phyloP scores from a whole-genome alignment of 768 basidiomycete species.

The Cystofilobasidium bisporidii region DNA sequence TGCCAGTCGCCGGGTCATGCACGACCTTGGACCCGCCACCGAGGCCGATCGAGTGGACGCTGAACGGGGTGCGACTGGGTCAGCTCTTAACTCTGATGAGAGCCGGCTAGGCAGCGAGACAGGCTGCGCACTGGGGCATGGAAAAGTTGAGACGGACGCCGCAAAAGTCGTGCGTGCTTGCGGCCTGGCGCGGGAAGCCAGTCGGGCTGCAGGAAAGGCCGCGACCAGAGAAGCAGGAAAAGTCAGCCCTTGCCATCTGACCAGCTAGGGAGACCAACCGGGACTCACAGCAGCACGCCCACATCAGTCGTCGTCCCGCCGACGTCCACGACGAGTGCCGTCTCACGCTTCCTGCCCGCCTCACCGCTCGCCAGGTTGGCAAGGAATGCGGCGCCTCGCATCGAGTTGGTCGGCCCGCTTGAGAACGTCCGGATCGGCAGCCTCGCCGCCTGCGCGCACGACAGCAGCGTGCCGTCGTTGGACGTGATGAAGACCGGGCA shows the following conservation, averaged over 20 bases:
- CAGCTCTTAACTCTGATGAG: constrained; percentile 50
- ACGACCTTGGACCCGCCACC: constrained; percentile 47
- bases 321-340: constrained; percentile 49
- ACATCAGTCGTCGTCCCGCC: constrained; percentile 53
- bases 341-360: constrained; percentile 33
- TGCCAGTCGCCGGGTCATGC: constrained; percentile 49
- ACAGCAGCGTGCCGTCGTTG: constrained; percentile 38
- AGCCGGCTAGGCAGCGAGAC: constrained; percentile 36
- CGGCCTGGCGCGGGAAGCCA: background rate
- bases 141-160: background rate
- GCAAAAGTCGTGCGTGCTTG: background rate
- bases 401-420: constrained; percentile 58
- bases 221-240: background rate
- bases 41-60: constrained; percentile 54
- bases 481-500: constrained; percentile 43
- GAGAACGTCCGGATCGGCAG: constrained; percentile 58
- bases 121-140: constrained; percentile 1
- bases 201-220: background rate
- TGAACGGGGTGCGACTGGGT: constrained; percentile 47
- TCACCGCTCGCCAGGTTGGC: constrained; percentile 43
- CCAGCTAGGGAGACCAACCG: constrained; percentile 39
- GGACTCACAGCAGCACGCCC: constrained; percentile 33
- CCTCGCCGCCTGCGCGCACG: constrained; percentile 44
- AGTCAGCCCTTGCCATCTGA: background rate
- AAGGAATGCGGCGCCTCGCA: constrained; percentile 58